A percentile compares a stretch with the other conserved stretches of the same genome.
Conservation (phyloP, 2,329 filamentous ascomycete genomes). For the Stemphylium vesicarium region DNA sequence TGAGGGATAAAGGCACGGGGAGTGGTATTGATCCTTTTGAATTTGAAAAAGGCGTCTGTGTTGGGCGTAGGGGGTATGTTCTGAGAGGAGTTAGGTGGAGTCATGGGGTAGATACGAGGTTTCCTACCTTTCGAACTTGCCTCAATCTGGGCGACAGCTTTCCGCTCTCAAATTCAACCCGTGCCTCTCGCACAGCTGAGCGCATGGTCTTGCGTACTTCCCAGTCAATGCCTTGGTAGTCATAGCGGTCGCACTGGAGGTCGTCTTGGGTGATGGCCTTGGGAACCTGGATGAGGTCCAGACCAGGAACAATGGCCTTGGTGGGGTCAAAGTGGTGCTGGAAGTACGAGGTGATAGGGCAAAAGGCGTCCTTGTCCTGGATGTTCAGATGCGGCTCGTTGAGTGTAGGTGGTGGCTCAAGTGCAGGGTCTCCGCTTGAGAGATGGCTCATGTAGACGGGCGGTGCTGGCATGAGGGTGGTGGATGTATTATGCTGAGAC, state of each 20-base stretch:
- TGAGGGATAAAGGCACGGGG: conserved; percentile 61
- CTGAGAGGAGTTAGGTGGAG: conserved; percentile 21
- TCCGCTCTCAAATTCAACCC: conserved; percentile 30
- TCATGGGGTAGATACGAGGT: not conserved
- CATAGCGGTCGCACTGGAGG: conserved; percentile 43
- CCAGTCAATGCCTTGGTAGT: conserved; percentile 51
- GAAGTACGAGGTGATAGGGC: conserved; percentile 40
- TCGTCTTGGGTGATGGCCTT: conserved; percentile 39
- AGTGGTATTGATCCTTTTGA: conserved; percentile 56
- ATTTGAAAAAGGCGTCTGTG: conserved; percentile 56
- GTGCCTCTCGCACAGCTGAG: conserved; percentile 30
- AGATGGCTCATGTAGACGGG: conserved; percentile 18
- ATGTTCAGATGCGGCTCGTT: conserved; percentile 40
- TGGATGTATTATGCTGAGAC: conserved; percentile 22
- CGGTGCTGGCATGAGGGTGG: conserved; percentile 17
- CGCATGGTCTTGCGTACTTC: conserved; percentile 37
- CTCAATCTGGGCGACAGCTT: conserved; percentile 25
- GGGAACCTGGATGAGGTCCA: conserved; percentile 36
- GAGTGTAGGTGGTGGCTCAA: conserved; percentile 31
- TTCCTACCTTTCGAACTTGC: conserved; percentile 29
- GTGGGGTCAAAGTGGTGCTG: conserved; percentile 20
- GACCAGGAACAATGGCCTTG: conserved; percentile 22
- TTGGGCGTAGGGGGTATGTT: conserved; percentile 39
- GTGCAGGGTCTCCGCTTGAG: conserved; percentile 24
- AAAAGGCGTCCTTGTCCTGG: conserved; percentile 37